Percentiles rank a stretch among this genome's conserved stretches.
Conservation (phyloP, 352 stramenopile species). For the Phytophthora cryptogea region DNA sequence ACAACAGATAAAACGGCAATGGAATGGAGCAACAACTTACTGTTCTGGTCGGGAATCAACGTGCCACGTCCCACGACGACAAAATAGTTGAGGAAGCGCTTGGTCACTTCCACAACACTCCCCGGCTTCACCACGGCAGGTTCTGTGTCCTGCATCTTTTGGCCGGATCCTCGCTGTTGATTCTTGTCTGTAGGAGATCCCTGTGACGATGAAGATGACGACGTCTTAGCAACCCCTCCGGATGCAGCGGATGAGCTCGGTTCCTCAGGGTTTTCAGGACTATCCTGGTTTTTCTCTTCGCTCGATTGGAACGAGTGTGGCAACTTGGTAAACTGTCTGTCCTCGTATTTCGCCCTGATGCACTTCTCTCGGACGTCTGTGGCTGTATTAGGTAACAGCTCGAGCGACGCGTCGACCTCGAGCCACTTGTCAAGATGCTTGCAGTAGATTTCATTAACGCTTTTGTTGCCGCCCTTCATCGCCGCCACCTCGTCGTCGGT, state of each 20-base stretch:
- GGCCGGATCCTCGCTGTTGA: conserved; percentile 40
- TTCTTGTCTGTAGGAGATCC: conserved; percentile 31
- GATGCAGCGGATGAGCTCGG: conserved; percentile 12
- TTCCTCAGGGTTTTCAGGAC: conserved; percentile 56
- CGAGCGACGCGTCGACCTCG: conserved; percentile 39
- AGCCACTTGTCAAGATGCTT: conserved; percentile 66
- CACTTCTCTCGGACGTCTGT: conserved; percentile 56
- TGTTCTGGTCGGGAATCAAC: conserved; percentile 62
- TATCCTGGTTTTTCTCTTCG: conserved; percentile 61
- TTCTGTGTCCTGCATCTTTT: conserved; percentile 34
- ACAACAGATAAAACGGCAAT: background rate
- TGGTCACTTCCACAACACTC: conserved; percentile 75
- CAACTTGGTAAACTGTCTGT: conserved; percentile 63
- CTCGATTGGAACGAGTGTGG: conserved; percentile 25
- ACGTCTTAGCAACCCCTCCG: conserved; percentile 18
- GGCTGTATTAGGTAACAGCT: conserved; percentile 40
- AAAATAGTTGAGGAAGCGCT: conserved; percentile 88
- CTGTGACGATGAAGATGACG: conserved; percentile 9
- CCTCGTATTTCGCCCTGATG: conserved; percentile 75
- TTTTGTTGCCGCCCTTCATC: conserved; percentile 82
- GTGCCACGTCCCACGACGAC: conserved; percentile 68
- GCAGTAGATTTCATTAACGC: conserved; percentile 57
- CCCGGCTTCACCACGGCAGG: conserved; percentile 44
- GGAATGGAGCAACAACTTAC: conserved; percentile 39
- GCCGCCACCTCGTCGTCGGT: conserved; percentile 66